These are phyloP conservation scores for Backusella westeae DNA, from an alignment of 192 early-diverging fungal species.

Conservation along the genomic window DNA sequence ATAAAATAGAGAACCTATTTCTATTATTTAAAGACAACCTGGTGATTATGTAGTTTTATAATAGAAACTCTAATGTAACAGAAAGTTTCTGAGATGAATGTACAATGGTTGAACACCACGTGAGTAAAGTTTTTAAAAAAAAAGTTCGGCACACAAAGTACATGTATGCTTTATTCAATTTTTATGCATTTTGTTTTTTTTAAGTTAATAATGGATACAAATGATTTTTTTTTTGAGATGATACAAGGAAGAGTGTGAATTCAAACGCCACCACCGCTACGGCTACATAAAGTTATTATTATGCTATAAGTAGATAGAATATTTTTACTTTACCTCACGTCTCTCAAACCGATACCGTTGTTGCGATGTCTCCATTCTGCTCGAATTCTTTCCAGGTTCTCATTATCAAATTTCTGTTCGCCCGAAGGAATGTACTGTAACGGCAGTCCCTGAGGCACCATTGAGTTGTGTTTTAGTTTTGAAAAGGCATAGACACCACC, in stretches of 20 bases:
- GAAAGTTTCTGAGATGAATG: neutral
- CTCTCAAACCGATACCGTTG: conserved; percentile 25
- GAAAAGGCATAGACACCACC: neutral
- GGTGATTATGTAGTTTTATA: too few species aligned
- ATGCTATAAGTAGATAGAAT: neutral
- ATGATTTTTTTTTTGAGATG: neutral
- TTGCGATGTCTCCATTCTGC: conserved; percentile 26
- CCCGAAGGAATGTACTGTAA: conserved; percentile 10
- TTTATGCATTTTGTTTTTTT: neutral
- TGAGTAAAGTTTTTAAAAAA: neutral
- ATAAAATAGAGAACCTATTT: neutral
- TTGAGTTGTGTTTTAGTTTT: neutral
- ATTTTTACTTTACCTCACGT: conserved; percentile 20
- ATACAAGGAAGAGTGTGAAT: neutral
- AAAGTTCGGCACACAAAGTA: neutral
- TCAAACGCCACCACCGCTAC: conserved; percentile 28
- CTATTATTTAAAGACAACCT: neutral
- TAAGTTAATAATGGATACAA: neutral
- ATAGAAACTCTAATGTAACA: neutral
- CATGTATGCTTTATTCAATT: neutral
- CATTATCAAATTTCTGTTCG: conserved; percentile 12
- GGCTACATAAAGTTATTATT: conserved; percentile 5
- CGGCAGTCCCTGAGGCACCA: neutral
- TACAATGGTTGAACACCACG: neutral
- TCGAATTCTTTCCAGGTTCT: conserved; percentile 14